phyloP scores from a whole-genome alignment of 805 yeast species.

The Ogataea trehalophila region DNA sequence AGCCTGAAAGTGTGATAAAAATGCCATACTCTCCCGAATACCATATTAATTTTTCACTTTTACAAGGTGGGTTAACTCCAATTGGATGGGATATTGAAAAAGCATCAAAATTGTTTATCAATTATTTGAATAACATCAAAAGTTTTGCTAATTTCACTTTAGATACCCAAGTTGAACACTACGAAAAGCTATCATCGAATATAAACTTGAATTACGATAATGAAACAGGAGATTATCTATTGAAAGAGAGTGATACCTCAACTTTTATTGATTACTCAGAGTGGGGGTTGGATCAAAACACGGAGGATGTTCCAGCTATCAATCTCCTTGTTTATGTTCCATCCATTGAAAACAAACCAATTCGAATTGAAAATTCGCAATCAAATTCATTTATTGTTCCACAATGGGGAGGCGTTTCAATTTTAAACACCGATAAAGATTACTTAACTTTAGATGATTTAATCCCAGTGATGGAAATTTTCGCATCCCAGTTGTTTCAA shows the following conservation, averaged over 20 bases:
- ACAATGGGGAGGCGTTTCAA: constrained; percentile 82
- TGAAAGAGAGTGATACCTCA: constrained; percentile 53
- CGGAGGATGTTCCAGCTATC: constrained; percentile 56
- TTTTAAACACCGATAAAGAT: constrained; percentile 36
- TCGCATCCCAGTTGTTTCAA: constrained; percentile 69
- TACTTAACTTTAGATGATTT: constrained; percentile 42
- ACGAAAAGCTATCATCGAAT: constrained; percentile 37
- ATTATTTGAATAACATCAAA: constrained; percentile 48
- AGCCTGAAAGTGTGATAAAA: constrained; percentile 31
- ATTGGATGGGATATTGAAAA: constrained; percentile 69
- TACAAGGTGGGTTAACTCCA: constrained; percentile 64
- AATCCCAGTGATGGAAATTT: constrained; percentile 55
- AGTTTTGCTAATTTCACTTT: constrained; percentile 66
- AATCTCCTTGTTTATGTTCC: constrained; percentile 73
- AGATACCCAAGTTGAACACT: constrained; percentile 75
- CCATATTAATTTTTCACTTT: constrained; percentile 70
- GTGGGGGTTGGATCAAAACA: constrained; percentile 55
- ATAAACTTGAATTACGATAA: constrained; percentile 23
- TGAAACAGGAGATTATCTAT: constrained; percentile 25
- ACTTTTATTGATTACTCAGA: constrained; percentile 81
- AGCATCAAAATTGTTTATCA: constrained; percentile 47
- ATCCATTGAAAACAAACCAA: constrained; percentile 40
- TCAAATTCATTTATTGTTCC: constrained; percentile 71
- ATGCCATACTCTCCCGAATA: constrained; percentile 59
- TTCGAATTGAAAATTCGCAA: constrained; percentile 39